These are phyloP conservation scores for Ceratobasidium sp. DNA, from an alignment of 1,284 basidiomycete species.

Conservation along the genomic window DNA sequence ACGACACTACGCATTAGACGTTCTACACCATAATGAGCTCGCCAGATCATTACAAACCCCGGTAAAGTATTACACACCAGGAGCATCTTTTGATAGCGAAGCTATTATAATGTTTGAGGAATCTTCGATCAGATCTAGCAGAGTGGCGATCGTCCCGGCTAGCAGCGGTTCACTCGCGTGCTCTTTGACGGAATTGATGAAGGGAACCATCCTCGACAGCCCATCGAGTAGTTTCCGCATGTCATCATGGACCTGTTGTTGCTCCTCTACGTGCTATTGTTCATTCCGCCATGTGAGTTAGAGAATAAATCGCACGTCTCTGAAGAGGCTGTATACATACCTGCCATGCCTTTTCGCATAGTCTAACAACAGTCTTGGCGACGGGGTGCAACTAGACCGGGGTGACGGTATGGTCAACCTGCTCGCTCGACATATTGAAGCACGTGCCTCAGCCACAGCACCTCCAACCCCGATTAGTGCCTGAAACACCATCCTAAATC, in stretches of 20 bases:
- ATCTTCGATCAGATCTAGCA: background rate
- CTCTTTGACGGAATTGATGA: background rate
- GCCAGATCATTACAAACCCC: no score
- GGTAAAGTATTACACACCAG: background rate
- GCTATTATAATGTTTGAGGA: background rate
- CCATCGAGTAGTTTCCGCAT: background rate
- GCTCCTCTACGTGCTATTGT: background rate
- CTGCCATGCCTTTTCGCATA: background rate
- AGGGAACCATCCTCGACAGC: background rate
- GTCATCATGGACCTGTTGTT: background rate
- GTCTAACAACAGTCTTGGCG: background rate
- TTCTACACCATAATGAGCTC: background rate
- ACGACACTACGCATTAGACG: background rate
- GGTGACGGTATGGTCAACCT: background rate
- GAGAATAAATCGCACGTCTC: background rate
- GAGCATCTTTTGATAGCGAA: background rate
- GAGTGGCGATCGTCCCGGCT: background rate
- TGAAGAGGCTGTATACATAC: background rate
- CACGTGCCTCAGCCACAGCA: background rate
- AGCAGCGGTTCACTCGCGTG: background rate
- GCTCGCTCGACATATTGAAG: no score
- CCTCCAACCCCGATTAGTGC: background rate
- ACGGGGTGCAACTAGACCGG: background rate
- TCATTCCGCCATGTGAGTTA: background rate
- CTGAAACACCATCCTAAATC: background rate